Percentiles rank a stretch among this genome's conserved stretches.
These are phyloP conservation scores for Draba incana DNA, from an alignment of 345 rosid genomes.

Conservation along the genomic window DNA sequence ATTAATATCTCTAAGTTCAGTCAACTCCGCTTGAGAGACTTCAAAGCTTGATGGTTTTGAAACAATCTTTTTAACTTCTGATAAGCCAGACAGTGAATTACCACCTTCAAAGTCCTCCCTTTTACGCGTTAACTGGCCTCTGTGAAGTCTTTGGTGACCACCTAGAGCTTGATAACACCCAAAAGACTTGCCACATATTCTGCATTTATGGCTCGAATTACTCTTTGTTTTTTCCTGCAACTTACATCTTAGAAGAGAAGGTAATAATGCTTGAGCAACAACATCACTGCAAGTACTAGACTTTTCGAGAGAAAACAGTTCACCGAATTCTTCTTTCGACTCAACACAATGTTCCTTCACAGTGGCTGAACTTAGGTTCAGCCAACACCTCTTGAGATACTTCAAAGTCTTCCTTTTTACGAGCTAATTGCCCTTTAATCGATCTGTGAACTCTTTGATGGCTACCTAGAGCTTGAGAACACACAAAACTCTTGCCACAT, in stretches of 20 bases:
- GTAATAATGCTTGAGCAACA: constrained; percentile 9
- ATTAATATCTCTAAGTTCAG: not conserved
- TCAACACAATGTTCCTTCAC: not conserved
- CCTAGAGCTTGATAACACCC: constrained; percentile 29
- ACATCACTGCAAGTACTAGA: not conserved
- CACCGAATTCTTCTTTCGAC: not conserved
- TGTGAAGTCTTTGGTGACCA: constrained; percentile 25
- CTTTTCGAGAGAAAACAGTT: not conserved
- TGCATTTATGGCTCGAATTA: constrained; percentile 4
- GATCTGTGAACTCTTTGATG: constrained; percentile 25
- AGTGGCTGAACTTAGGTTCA: too few species aligned
- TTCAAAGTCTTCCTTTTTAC: constrained; percentile 7
- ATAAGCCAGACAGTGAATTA: not conserved
- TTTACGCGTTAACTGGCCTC: not conserved
- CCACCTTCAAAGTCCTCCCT: not conserved
- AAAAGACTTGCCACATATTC: constrained; percentile 22
- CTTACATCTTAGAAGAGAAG: not conserved
- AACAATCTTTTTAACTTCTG: constrained; percentile 16
- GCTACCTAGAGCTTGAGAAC: constrained; percentile 29
- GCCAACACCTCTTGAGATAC: not conserved
- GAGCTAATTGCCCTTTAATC: not conserved
- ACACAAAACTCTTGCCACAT: constrained; percentile 28
- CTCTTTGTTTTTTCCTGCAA: not conserved
- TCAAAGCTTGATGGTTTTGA: not conserved
- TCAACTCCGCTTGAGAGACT: constrained; percentile 9